These are phyloP conservation scores for Aspergillus carlsbadensis DNA, from an alignment of 495 filamentous ascomycete species.

Conservation along the genomic window DNA sequence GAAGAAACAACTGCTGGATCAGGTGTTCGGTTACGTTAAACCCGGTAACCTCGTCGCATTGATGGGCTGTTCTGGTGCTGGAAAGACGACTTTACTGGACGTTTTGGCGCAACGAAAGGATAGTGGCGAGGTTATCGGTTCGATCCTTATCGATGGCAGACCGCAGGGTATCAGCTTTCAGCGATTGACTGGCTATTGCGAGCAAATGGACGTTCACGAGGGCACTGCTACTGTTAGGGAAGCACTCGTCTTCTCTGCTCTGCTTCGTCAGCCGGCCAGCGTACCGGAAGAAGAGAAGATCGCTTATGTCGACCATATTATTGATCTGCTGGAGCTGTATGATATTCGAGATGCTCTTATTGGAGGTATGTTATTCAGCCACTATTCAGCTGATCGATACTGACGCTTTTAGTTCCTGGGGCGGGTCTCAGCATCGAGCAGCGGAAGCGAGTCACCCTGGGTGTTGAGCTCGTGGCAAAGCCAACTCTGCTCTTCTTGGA, in stretches of 20 bases:
- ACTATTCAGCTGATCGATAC: too few species aligned
- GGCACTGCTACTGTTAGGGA: constrained; percentile 45
- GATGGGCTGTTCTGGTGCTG: constrained; percentile 83
- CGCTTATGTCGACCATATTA: constrained; percentile 50
- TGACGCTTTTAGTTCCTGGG: constrained; percentile 47
- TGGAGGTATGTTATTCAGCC: constrained; percentile 50
- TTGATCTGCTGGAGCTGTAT: constrained; percentile 46
- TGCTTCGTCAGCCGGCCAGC: constrained; percentile 42
- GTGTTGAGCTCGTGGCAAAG: constrained; percentile 69
- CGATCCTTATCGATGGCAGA: constrained; percentile 47
- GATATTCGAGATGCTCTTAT: constrained; percentile 60
- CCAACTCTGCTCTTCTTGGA: constrained; percentile 66
- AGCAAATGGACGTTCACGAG: constrained; percentile 82
- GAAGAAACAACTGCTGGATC: constrained; percentile 62
- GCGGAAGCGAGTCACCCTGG: constrained; percentile 85
- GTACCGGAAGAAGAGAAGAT: constrained; percentile 44
- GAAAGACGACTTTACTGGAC: constrained; percentile 71
- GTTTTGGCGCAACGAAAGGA: constrained; percentile 49
- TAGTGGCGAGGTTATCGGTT: constrained; percentile 46
- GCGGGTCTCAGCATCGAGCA: constrained; percentile 82
- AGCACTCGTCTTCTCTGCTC: constrained; percentile 48
- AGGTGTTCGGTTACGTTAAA: constrained; percentile 76
- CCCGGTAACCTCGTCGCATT: constrained; percentile 77
- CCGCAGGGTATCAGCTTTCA: constrained; percentile 49
- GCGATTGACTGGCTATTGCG: constrained; percentile 74